Percentiles rank a stretch among this genome's conserved stretches.
phyloP scores from a whole-genome alignment of 2,329 filamentous ascomycete species.

The Talaromyces marneffei region DNA sequence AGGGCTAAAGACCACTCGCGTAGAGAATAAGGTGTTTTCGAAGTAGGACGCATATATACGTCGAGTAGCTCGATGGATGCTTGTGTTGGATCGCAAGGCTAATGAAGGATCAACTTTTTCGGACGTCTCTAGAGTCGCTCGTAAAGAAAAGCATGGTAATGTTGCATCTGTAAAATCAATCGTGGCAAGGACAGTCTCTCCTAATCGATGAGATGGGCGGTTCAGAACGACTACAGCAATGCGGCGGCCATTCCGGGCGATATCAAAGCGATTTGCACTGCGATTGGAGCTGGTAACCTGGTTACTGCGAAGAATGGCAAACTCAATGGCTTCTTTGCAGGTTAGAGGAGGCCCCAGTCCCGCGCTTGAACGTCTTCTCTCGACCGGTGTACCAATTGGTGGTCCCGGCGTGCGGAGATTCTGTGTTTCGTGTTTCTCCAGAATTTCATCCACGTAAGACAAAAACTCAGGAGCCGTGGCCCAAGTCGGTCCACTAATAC shows the following conservation, averaged over 20 bases:
- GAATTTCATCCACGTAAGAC: slow-evolving; percentile 68
- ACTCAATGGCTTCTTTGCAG: slow-evolving; percentile 80
- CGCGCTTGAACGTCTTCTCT: slow-evolving; percentile 51
- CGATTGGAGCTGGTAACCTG: slow-evolving; percentile 61
- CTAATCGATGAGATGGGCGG: slow-evolving; percentile 79
- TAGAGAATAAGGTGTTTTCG: slow-evolving; percentile 76
- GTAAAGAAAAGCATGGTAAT: slow-evolving; percentile 78
- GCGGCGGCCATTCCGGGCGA: slow-evolving; percentile 83
- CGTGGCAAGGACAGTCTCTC: slow-evolving; percentile 76
- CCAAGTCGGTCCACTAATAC: slow-evolving; percentile 40
- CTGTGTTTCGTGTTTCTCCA: slow-evolving; percentile 43
- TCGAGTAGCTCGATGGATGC: slow-evolving; percentile 78
- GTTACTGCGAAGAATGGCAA: slow-evolving; percentile 81
- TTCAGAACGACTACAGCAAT: slow-evolving; percentile 87
- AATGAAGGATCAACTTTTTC: slow-evolving; percentile 77
- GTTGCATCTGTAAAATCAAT: slow-evolving; percentile 76
- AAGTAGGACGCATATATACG: slow-evolving; percentile 72
- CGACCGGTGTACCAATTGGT: slow-evolving; percentile 68
- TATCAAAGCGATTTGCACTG: slow-evolving; percentile 90
- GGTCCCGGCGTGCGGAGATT: slow-evolving; percentile 50
- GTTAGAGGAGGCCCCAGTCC: slow-evolving; percentile 49
- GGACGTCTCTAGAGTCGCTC: slow-evolving; percentile 75
- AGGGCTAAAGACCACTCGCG: slow-evolving; percentile 71
- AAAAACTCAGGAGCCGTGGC: slow-evolving; percentile 61
- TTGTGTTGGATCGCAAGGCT: slow-evolving; percentile 77